Base-by-base conservation (phyloP, 1,139 yeast species). In the Suhomyces bolitotheri region DNA sequence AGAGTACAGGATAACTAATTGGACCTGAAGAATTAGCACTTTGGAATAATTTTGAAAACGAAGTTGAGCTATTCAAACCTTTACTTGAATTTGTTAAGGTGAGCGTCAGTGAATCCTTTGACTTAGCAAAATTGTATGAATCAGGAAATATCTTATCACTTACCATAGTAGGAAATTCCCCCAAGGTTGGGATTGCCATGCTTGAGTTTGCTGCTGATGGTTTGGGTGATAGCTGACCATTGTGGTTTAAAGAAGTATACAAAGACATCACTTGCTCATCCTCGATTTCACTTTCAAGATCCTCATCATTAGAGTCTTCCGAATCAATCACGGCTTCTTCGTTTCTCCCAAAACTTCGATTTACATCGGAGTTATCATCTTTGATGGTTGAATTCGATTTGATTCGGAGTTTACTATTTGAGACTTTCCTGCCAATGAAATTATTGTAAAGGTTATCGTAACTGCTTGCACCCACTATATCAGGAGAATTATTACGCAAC, bases 251-350 rank as follows among this genome's bases (percentile, higher is more conserved):
- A 1, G 73, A 66, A 0, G 74, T 61, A 43, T 72, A 71, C 28
- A 71, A 47, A 1, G 76, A 70, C 79, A 76, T 73, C 1, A 69
- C 78, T 38, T 71, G 68, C 38, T 74, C 79, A 45, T 75, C 80
- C 46, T 74, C 80, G 40, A 60, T 64, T 31, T 66, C 73, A 41
- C 69, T 64, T 32, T 71, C 78, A 5, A n/a, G n/a, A 7, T 43
- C 47, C 16, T 41, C 46, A 23, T 43, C 36, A 13, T 34, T 36
- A 11, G 43, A 36, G 2, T 36, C 40, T 14, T 31, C 36, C 2
- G 39, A 25, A 11, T 41, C 45, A n/a, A n/a, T n/a, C n/a, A n/a
- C n/a, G 6, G 33, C 38, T 20, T 39, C 46, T 10, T 31, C 29
- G 3, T 31, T 33, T n/a, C 25, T 15, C 15, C 25, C 22, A 13